These are phyloP conservation scores for Fusarium denticulatum DNA, from an alignment of 2,329 filamentous ascomycete species.

Conservation along the genomic window DNA sequence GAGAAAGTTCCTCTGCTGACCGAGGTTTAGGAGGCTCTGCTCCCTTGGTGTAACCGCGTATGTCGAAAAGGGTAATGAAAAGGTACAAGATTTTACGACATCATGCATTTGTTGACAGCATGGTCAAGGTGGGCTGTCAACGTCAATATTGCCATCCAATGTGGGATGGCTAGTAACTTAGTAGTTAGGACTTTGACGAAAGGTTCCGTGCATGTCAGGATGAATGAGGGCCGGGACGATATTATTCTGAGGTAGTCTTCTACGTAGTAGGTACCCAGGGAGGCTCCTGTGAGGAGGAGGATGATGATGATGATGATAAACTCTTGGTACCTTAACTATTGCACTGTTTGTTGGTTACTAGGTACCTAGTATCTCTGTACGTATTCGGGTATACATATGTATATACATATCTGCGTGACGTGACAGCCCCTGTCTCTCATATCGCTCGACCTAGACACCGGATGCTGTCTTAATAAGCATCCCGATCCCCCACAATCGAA, in stretches of 20 bases:
- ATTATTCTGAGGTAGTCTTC: not conserved
- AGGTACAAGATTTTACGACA: not conserved
- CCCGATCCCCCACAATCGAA: not conserved
- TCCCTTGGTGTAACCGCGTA: not conserved
- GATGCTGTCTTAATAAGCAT: not conserved
- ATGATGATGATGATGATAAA: not conserved
- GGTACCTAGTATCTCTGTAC: not conserved
- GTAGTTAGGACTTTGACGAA: not conserved
- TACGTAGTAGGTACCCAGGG: not conserved
- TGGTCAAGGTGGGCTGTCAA: not conserved
- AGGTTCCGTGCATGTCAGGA: conserved; percentile 26
- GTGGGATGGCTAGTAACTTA: not conserved
- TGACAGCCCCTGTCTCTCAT: not conserved
- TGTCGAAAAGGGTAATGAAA: not conserved
- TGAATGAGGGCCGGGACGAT: not conserved
- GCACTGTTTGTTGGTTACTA: not conserved
- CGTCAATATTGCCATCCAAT: not conserved
- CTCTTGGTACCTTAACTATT: not conserved
- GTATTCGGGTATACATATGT: not conserved
- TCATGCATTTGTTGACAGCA: not conserved
- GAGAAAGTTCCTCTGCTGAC: conserved; percentile 42
- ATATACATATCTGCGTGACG: not conserved
- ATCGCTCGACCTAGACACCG: not conserved
- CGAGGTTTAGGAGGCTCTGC: conserved; percentile 12
- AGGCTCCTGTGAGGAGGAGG: no score